Conservation (phyloP, 2,329 filamentous ascomycete species). For the Herpotrichia juniperi region DNA sequence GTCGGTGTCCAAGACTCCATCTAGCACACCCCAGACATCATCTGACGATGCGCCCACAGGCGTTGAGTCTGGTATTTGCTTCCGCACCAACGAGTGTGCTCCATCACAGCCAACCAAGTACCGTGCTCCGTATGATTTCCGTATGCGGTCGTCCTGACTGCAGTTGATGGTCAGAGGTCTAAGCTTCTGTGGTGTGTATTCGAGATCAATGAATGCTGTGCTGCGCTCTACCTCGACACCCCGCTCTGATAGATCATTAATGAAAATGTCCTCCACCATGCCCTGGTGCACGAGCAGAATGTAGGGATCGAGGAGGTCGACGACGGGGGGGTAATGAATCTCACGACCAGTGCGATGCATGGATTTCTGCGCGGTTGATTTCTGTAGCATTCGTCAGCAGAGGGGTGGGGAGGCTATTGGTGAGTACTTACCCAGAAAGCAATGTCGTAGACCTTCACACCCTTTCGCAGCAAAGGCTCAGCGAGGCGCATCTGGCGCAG, state of each 20-base stretch:
- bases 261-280: slow-evolving; percentile 74
- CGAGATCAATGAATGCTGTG: slow-evolving; percentile 64
- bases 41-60: slow-evolving; percentile 57
- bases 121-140: slow-evolving; percentile 58
- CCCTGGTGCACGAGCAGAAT: slow-evolving; percentile 70
- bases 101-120: slow-evolving; percentile 77
- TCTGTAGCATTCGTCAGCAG: slow-evolving; percentile 21
- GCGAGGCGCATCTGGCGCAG: slow-evolving; percentile 75
- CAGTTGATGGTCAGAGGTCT: slow-evolving; percentile 51
- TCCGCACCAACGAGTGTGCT: slow-evolving; percentile 72
- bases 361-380: slow-evolving; percentile 43
- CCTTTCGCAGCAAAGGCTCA: slow-evolving; percentile 69
- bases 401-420: neutral
- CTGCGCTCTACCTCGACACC: slow-evolving; percentile 68
- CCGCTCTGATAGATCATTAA: slow-evolving; percentile 70
- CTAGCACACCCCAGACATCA: slow-evolving; percentile 74
- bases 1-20: slow-evolving; percentile 72
- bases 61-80: slow-evolving; percentile 59
- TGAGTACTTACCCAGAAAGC: slow-evolving; percentile 67
- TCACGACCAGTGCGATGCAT: slow-evolving; percentile 69
- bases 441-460: slow-evolving; percentile 75
- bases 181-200: slow-evolving; percentile 45
- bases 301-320: slow-evolving; percentile 60
- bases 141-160: slow-evolving; percentile 44
- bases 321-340: slow-evolving; percentile 66